Percentiles rank a stretch among this genome's conserved stretches.
These are phyloP conservation scores for Helichrysum umbraculigerum DNA, from an alignment of 129 eudicot species.

Conservation along the genomic window DNA sequence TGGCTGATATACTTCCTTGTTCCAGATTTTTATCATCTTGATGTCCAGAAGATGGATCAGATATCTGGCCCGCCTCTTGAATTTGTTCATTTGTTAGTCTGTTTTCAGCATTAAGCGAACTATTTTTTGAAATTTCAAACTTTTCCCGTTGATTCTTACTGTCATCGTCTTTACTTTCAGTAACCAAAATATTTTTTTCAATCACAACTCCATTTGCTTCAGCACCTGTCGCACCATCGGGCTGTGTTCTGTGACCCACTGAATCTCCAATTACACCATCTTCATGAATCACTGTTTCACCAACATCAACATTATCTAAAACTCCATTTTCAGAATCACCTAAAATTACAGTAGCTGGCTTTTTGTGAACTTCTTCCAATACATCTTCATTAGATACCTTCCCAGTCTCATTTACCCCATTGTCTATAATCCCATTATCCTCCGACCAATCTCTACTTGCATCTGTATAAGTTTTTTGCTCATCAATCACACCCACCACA, in stretches of 20 bases:
- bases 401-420: slow-evolving; percentile 14
- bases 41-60: slow-evolving; percentile 7
- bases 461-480: not conserved
- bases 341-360: slow-evolving; percentile 20
- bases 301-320: slow-evolving; percentile 25
- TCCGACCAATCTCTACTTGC: slow-evolving; percentile 24
- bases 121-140: slow-evolving; percentile 25
- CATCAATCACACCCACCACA: slow-evolving; percentile 24
- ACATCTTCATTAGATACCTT: slow-evolving; percentile 34
- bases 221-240: slow-evolving; percentile 26
- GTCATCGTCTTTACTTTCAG: slow-evolving; percentile 25
- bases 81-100: slow-evolving; percentile 22
- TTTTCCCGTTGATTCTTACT: slow-evolving; percentile 21
- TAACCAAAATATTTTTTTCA: slow-evolving; percentile 12
- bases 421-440: slow-evolving; percentile 28
- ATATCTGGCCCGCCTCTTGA: slow-evolving; percentile 18
- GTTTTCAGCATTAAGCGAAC: not conserved
- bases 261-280: slow-evolving; percentile 24
- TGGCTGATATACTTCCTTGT: slow-evolving; percentile 20
- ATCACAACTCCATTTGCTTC: slow-evolving; percentile 27
- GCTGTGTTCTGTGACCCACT: slow-evolving; percentile 21
- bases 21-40: slow-evolving; percentile 17
- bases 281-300: slow-evolving; percentile 28
- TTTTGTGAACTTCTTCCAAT: slow-evolving; percentile 27
- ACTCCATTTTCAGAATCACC: slow-evolving; percentile 37